Conservation (phyloP, 1,284 basidiomycete genomes). For the Sporisorium sorghi region DNA sequence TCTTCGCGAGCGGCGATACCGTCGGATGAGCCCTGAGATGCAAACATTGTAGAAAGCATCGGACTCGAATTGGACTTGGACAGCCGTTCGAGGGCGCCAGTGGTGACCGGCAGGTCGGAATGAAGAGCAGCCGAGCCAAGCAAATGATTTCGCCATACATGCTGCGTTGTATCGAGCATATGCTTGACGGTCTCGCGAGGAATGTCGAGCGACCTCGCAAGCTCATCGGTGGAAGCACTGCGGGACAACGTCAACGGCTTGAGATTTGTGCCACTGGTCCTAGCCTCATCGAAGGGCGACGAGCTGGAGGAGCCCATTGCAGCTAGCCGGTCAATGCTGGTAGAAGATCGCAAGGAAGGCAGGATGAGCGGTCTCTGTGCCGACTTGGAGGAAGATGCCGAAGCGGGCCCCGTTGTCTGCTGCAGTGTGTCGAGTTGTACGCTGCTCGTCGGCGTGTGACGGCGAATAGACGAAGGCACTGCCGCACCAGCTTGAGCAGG, state of each 20-base stretch:
- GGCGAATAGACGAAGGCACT: neutral
- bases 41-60: constrained; percentile 34
- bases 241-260: constrained; percentile 18
- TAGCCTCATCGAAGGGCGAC: constrained; percentile 3
- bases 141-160: constrained; percentile 42
- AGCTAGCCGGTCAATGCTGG: constrained; percentile 23
- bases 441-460: constrained; percentile 4
- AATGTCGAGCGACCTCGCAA: constrained; percentile 44
- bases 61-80: constrained; percentile 27
- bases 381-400: constrained; percentile 11
- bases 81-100: neutral
- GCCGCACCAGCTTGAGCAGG: constrained; percentile 6
- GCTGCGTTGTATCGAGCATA: constrained; percentile 49
- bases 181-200: constrained; percentile 44
- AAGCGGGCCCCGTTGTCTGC: neutral
- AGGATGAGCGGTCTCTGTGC: constrained; percentile 32
- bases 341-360: constrained; percentile 26
- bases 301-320: constrained; percentile 7
- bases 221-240: constrained; percentile 31
- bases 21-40: constrained; percentile 11
- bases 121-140: constrained; percentile 14
- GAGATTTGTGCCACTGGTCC: constrained; percentile 1
- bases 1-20: constrained; percentile 8
- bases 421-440: constrained; percentile 5
- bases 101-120: neutral